phyloP scores from a whole-genome alignment of 164 flowering plant species.

The Vitis cinerea region DNA sequence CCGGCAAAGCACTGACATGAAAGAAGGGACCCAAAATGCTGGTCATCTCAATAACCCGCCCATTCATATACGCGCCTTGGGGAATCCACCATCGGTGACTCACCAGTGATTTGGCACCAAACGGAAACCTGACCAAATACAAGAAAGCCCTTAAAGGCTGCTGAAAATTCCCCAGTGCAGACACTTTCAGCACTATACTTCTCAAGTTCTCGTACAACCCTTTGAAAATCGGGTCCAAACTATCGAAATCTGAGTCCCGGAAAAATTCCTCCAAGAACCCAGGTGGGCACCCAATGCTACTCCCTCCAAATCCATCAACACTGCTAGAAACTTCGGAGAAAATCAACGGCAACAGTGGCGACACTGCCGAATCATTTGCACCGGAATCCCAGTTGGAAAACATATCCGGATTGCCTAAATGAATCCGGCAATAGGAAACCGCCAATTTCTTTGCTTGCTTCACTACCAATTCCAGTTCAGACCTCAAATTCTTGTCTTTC shows the following conservation, averaged over 20 bases:
- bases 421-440: conserved; percentile 74
- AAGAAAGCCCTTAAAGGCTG: conserved; percentile 75
- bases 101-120: conserved; percentile 74
- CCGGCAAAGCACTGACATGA: conserved; percentile 94
- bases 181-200: conserved; percentile 67
- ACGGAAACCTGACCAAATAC: conserved; percentile 61
- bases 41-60: conserved; percentile 89
- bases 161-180: conserved; percentile 90
- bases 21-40: conserved; percentile 96
- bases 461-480: conserved; percentile 63
- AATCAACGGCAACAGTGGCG: conserved; percentile 68
- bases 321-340: conserved; percentile 56
- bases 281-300: conserved; percentile 53
- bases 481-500: conserved; percentile 67
- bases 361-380: conserved; percentile 18
- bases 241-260: conserved; percentile 74
- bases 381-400: conserved; percentile 28
- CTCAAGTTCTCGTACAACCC: conserved; percentile 86
- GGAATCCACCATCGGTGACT: conserved; percentile 93
- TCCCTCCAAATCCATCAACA: conserved; percentile 57
- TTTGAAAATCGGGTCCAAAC: conserved; percentile 71
- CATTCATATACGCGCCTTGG: conserved; percentile 61
- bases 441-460: conserved; percentile 66
- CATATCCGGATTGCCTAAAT: conserved; percentile 77
- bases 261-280: conserved; percentile 92